These are phyloP conservation scores for Azolla pinnata DNA, from an alignment of 75 land plant genomes.

Conservation along the genomic window DNA sequence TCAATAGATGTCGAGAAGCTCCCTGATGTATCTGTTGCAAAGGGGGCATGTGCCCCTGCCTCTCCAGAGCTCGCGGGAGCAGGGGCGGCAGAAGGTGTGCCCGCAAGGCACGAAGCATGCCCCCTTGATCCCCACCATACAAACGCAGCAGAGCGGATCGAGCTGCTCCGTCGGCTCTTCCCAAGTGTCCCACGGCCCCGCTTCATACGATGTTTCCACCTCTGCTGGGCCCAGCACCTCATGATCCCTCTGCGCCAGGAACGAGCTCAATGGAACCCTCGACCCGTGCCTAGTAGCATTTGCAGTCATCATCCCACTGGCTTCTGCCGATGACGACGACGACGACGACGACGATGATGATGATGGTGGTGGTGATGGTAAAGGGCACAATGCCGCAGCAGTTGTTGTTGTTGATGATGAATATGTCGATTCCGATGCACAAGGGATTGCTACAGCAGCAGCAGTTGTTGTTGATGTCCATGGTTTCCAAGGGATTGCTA, in stretches of 20 bases:
- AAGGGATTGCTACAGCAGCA: too few species aligned
- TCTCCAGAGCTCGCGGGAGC: slow-evolving; percentile 48
- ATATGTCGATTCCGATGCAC: too few species aligned
- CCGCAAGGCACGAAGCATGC: slow-evolving; percentile 74
- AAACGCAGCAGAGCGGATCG: slow-evolving; percentile 52
- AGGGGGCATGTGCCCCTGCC: slow-evolving; percentile 57
- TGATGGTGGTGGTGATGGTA: neutral
- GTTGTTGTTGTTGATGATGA: neutral
- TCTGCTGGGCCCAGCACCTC: neutral
- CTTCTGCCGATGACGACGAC: neutral
- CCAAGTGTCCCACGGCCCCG: neutral
- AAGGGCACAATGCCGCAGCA: neutral
- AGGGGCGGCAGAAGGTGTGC: slow-evolving; percentile 62
- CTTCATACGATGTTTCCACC: neutral
- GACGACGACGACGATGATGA: neutral
- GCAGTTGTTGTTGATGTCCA: neutral
- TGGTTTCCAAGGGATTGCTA: too few species aligned
- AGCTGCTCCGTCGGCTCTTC: slow-evolving; percentile 5
- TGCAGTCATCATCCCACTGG: neutral
- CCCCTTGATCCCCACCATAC: slow-evolving; percentile 56
- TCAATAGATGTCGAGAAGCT: slow-evolving; percentile 54
- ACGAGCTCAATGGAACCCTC: neutral
- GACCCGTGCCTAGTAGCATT: neutral
- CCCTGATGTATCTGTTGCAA: slow-evolving; percentile 51
- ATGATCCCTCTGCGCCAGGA: neutral